Evolutionary conservation across 495 filamentous ascomycete genomes (phyloP).

Genomic region (Hypoxylon intermedium): DNA sequence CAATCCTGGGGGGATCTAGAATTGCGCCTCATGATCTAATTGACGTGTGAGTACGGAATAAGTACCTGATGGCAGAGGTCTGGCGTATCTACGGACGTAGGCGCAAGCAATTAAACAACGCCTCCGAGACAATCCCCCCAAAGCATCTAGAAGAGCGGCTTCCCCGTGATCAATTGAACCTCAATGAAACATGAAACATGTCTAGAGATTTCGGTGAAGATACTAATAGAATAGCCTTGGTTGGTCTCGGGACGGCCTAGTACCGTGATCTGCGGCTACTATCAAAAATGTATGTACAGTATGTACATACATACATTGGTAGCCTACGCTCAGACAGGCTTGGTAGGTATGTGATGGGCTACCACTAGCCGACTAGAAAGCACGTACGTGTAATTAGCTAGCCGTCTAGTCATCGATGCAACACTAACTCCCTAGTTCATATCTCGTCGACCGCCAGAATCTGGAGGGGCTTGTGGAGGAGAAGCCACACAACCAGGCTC

Average conservation of each 20-base stretch:
- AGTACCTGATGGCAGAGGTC: neutral
- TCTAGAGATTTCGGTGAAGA: constrained; percentile 32
- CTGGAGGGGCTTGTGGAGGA: constrained; percentile 17
- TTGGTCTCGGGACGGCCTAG: constrained; percentile 23
- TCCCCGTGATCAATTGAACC: constrained; percentile 12
- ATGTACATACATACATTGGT: neutral
- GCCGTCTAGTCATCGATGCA: constrained; percentile 27
- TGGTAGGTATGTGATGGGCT: constrained; percentile 4
- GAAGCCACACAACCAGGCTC: constrained; percentile 28
- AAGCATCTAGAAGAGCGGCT: constrained; percentile 7
- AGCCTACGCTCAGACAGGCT: constrained; percentile 10
- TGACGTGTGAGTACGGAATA: constrained; percentile 3
- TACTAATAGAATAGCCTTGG: constrained; percentile 1
- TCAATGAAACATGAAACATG: constrained; percentile 26
- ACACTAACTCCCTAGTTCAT: neutral
- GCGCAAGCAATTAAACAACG: constrained; percentile 25
- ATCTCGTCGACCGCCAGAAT: constrained; percentile 36
- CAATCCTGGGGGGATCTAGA: constrained; percentile 19
- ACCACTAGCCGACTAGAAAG: neutral
- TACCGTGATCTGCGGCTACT: constrained; percentile 19
- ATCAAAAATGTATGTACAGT: too few relatives aligned
- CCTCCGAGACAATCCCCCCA: constrained; percentile 10
- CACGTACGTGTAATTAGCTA: too few relatives aligned
- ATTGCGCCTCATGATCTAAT: constrained; percentile 18
- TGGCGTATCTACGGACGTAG: neutral